These are phyloP conservation scores for Cystoderma amianthinum DNA, from an alignment of 768 basidiomycete species.

Conservation along the genomic window DNA sequence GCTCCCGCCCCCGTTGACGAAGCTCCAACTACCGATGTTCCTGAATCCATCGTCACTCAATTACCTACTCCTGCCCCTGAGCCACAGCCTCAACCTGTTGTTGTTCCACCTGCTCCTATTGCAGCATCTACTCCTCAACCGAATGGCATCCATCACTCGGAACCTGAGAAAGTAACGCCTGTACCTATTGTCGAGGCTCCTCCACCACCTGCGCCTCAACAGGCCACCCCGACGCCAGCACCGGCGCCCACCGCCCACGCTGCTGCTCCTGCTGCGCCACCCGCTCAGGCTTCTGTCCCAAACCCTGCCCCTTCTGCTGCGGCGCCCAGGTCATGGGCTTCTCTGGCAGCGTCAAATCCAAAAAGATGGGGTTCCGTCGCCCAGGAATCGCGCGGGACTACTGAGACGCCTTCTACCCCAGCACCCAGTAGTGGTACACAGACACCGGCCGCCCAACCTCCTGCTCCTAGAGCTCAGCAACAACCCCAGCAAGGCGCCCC, in stretches of 20 bases:
- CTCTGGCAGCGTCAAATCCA: constrained; percentile 75
- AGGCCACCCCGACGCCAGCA: constrained; percentile 21
- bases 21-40: constrained; percentile 31
- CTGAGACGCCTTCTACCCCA: constrained; percentile 45
- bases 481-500: constrained; percentile 17
- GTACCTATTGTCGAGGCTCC: constrained; percentile 15
- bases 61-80: constrained; percentile 25
- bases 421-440: constrained; percentile 32
- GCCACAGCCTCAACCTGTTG: constrained; percentile 14
- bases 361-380: constrained; percentile 87
- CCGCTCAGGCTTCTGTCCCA: constrained; percentile 19
- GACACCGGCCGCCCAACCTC: constrained; percentile 19
- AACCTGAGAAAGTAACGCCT: constrained; percentile 26
- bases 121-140: constrained; percentile 14
- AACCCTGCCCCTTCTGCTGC: constrained; percentile 25
- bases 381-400: constrained; percentile 69
- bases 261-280: constrained; percentile 20
- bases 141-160: constrained; percentile 31
- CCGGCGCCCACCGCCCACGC: constrained; percentile 20
- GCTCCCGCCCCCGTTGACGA: constrained; percentile 27
- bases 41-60: constrained; percentile 25
- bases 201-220: constrained; percentile 21
- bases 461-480: constrained; percentile 19
- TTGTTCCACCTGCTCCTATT: constrained; percentile 11
- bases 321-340: constrained; percentile 85